phyloP scores from a whole-genome alignment of 768 basidiomycete genomes.

The Lepiota brunneoincarnata region DNA sequence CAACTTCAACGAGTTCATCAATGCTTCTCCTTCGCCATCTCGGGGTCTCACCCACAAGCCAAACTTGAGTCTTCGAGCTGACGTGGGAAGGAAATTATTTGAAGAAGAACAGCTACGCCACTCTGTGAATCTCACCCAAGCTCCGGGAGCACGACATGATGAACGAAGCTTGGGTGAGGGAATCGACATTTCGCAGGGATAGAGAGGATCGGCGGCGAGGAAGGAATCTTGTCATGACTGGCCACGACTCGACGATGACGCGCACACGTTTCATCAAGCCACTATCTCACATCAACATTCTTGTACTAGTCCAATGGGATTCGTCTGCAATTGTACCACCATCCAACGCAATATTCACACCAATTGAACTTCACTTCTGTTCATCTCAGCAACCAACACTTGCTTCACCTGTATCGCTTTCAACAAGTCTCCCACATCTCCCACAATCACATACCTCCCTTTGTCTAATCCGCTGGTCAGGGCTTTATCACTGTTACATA shows the following conservation, averaged over 20 bases:
- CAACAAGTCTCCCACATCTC: neutral
- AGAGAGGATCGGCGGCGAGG: slow-evolving; percentile 9
- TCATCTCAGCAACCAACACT: slow-evolving; percentile 34
- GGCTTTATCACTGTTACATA: neutral
- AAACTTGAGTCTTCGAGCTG: slow-evolving; percentile 53
- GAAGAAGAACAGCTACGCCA: slow-evolving; percentile 63
- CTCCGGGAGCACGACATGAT: slow-evolving; percentile 24
- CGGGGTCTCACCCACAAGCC: slow-evolving; percentile 34
- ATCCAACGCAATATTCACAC: neutral
- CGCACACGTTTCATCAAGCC: neutral
- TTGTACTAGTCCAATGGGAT: slow-evolving; percentile 4
- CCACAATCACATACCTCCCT: slow-evolving; percentile 16
- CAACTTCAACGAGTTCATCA: slow-evolving; percentile 70
- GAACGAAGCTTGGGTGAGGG: slow-evolving; percentile 37
- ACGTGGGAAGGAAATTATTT: slow-evolving; percentile 66
- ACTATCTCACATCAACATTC: slow-evolving; percentile 5
- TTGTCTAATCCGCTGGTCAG: slow-evolving; percentile 8
- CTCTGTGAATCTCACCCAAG: slow-evolving; percentile 2
- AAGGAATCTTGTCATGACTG: neutral
- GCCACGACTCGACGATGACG: slow-evolving; percentile 1
- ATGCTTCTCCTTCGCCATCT: slow-evolving; percentile 66
- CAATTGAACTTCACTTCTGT: slow-evolving; percentile 18
- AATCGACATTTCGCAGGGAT: slow-evolving; percentile 44
- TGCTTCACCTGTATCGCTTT: slow-evolving; percentile 9
- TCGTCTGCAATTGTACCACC: slow-evolving; percentile 9